Evolutionary conservation across 305 asterid genomes (phyloP).

Genomic region (Fraxinus baroniana): DNA sequence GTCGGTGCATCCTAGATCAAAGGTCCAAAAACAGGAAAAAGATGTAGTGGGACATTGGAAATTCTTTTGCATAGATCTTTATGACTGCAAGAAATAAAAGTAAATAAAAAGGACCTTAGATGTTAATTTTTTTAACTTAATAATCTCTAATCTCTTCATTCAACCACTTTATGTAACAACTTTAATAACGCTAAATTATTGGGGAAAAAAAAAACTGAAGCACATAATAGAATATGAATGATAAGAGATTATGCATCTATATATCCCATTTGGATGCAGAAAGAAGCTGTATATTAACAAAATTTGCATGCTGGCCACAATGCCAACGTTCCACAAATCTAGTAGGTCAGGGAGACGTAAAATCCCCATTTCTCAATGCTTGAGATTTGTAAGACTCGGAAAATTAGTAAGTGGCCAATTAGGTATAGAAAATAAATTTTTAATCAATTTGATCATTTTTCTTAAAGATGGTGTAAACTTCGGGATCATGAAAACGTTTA

Average conservation of each 20-base stretch:
- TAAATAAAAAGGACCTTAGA: background rate
- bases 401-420: too few relatives aligned
- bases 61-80: background rate
- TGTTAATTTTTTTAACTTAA: background rate
- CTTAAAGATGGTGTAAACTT: background rate
- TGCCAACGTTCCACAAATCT: background rate
- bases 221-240: background rate
- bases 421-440: background rate
- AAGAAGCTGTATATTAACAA: background rate
- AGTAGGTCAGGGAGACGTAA: background rate
- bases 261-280: background rate
- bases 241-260: background rate
- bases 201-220: background rate
- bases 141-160: background rate
- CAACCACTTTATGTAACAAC: background rate
- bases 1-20: background rate
- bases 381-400: too few relatives aligned
- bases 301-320: background rate
- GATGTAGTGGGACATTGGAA: background rate
- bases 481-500: background rate
- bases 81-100: background rate
- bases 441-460: background rate
- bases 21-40: background rate
- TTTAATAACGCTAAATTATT: background rate
- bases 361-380: background rate